Evolutionary conservation across 2,329 filamentous ascomycete species (phyloP), one percentile per base, ranked within the genome.

Genomic region (Tothia fuscella): DNA sequence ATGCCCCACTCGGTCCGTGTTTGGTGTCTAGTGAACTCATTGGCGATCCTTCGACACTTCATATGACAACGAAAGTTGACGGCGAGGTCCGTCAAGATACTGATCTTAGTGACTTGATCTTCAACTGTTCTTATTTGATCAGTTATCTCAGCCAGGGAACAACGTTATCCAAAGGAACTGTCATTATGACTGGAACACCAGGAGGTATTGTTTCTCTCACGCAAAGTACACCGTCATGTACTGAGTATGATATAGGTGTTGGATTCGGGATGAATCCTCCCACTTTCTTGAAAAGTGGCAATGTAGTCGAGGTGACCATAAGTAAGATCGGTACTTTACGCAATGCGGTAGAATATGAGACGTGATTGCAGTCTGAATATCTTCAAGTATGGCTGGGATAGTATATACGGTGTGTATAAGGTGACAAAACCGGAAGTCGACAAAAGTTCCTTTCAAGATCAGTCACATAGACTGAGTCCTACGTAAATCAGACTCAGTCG

Each of bases 211-310:
- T 29, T 29, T 29, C 26, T 9, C 26, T n/a, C 9, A 29, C 9
- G n/a, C n/a, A 9, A 9, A 9, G 9, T 29, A 9, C 26, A 29
- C 9, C n/a, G n/a, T 29, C 26, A 29, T 9, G n/a, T 29, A 9
- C 26, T n/a, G 26, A 9, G 9, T 29, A 29, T n/a, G n/a, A 29
- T 9, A 29, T n/a, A 29, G 59, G 59, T 2, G 57, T 62, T 6
- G 59, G 56, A 1, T 20, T 58, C 21, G 59, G 58, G 22, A 58
- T 57, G 57, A 50, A 58, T 33, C 26, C 26, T 29, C 26, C 26
- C 9, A 50, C 81, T 7, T 84, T 79, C 77, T 61, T 85, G 43
- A 76, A 78, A 57, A 70, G 85, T 55, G 77, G 79, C 4, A 81
- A 85, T 56, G 60, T 76, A 17, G 78, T 84, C 16, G 76, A 83